Evolutionary conservation across 768 basidiomycete species (phyloP).

Genomic region (Russula brevipes): DNA sequence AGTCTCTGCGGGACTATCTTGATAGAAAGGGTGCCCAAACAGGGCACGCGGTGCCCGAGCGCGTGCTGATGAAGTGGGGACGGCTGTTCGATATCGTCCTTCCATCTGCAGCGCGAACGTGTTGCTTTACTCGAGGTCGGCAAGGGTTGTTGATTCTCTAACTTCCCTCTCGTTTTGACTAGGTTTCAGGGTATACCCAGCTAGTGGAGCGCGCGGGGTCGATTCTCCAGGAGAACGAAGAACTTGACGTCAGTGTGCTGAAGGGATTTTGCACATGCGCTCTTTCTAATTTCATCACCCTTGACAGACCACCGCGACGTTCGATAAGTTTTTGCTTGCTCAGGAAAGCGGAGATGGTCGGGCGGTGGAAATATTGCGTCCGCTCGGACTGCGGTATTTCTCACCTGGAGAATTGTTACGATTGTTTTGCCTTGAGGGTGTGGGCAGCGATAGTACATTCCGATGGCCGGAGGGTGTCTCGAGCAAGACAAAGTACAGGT

Average conservation of each 20-base stretch:
- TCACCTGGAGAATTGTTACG: slow-evolving; percentile 66
- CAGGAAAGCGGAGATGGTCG: slow-evolving; percentile 38
- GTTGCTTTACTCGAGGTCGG: slow-evolving; percentile 78
- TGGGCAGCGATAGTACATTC: slow-evolving; percentile 33
- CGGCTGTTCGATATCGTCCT: slow-evolving; percentile 73
- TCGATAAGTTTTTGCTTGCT: slow-evolving; percentile 49
- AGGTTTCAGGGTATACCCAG: slow-evolving; percentile 59
- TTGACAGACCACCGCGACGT: slow-evolving; percentile 53
- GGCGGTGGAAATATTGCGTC: slow-evolving; percentile 50
- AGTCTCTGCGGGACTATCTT: slow-evolving; percentile 38
- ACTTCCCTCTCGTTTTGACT: not conserved
- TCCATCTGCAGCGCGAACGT: slow-evolving; percentile 55
- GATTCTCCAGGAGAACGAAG: slow-evolving; percentile 65
- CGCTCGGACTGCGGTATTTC: slow-evolving; percentile 69
- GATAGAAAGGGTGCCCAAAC: slow-evolving; percentile 31
- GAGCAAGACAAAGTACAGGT: slow-evolving; percentile 62
- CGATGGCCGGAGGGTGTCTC: slow-evolving; percentile 61
- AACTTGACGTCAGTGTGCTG: slow-evolving; percentile 49
- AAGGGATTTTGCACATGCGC: not conserved
- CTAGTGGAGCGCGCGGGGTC: slow-evolving; percentile 76
- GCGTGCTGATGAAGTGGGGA: slow-evolving; percentile 68
- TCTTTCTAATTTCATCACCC: not conserved
- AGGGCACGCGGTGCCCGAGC: slow-evolving; percentile 46
- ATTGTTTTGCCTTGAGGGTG: slow-evolving; percentile 53
- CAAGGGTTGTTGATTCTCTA: not conserved